Percentiles rank a stretch among this genome's conserved stretches.
Conservation (phyloP, 2,329 filamentous ascomycete genomes). For the Biscogniauxia marginata region DNA sequence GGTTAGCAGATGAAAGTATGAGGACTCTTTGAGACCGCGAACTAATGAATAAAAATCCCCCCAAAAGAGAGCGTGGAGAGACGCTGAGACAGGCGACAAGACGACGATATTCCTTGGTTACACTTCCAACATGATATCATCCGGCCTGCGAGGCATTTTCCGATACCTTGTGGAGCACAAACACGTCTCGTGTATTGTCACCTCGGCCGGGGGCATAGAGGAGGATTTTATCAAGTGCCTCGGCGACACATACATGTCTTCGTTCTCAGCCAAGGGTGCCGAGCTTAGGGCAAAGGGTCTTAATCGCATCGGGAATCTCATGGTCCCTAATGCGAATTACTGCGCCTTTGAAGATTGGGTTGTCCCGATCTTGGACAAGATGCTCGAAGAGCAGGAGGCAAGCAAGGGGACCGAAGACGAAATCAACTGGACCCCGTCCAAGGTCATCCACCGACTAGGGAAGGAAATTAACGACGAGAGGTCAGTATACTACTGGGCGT, state of each 20-base stretch:
- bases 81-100: slow-evolving; percentile 73
- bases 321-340: slow-evolving; percentile 97
- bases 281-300: slow-evolving; percentile 79
- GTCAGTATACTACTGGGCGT: slow-evolving; percentile 96
- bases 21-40: slow-evolving; percentile 12
- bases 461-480: slow-evolving; percentile 91
- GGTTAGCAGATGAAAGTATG: slow-evolving; percentile 52
- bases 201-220: slow-evolving; percentile 91
- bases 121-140: slow-evolving; percentile 96
- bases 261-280: slow-evolving; percentile 75
- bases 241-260: slow-evolving; percentile 87
- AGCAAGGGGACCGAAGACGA: slow-evolving; percentile 64
- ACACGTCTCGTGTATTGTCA: slow-evolving; percentile 90
- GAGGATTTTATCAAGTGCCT: slow-evolving; percentile 99
- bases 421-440: slow-evolving; percentile 90
- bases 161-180: slow-evolving; percentile 91
- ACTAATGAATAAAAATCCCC: slow-evolving; percentile 27
- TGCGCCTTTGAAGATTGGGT: slow-evolving; percentile 98
- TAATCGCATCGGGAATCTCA: slow-evolving; percentile 92
- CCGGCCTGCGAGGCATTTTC: slow-evolving; percentile 85
- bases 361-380: slow-evolving; percentile 87
- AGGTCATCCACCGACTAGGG: slow-evolving; percentile 84
- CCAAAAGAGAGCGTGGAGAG: slow-evolving; percentile 73
- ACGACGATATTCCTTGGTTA: slow-evolving; percentile 97
- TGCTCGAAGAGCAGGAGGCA: slow-evolving; percentile 91